phyloP scores from a whole-genome alignment of 2,329 filamentous ascomycete species.

The Didymosphaeria variabile region DNA sequence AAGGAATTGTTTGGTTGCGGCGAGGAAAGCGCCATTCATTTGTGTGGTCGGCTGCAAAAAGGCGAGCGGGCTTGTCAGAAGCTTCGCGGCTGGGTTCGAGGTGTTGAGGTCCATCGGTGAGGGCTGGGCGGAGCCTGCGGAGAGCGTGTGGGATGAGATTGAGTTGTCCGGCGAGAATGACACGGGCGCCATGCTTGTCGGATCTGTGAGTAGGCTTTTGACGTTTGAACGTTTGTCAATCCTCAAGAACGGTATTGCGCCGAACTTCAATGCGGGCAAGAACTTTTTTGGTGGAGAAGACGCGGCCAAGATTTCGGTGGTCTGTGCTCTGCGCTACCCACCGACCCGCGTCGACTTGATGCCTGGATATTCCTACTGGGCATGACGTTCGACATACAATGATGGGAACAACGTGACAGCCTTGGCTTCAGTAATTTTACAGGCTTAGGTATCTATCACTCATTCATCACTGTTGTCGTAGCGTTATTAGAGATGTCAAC shows the following conservation, averaged over 20 bases:
- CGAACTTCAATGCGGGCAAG: slow-evolving; percentile 9
- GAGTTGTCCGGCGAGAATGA: slow-evolving; percentile 50
- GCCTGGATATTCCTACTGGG: too few relatives aligned
- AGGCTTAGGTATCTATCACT: too few relatives aligned
- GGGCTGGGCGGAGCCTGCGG: slow-evolving; percentile 43
- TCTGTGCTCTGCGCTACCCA: slow-evolving; percentile 6
- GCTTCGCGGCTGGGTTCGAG: slow-evolving; percentile 63
- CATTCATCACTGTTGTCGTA: too few relatives aligned
- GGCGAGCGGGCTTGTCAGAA: slow-evolving; percentile 70
- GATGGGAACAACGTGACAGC: too few relatives aligned
- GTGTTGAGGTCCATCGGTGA: slow-evolving; percentile 39
- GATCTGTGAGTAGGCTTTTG: slow-evolving; percentile 12
- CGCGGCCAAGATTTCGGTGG: slow-evolving; percentile 20
- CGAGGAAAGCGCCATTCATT: slow-evolving; percentile 74
- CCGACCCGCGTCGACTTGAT: not conserved
- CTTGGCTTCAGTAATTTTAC: too few relatives aligned
- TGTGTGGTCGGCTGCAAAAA: slow-evolving; percentile 78
- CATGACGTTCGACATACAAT: too few relatives aligned
- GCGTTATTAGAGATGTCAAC: too few relatives aligned
- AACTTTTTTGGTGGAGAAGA: slow-evolving; percentile 15
- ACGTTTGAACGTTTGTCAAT: not conserved
- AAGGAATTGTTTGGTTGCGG: slow-evolving; percentile 80
- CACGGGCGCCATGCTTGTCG: slow-evolving; percentile 42
- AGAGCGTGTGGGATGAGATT: slow-evolving; percentile 52
- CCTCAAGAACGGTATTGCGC: not conserved